phyloP scores from a whole-genome alignment of 192 early-diverging fungal genomes.

The Jimgerdemannia lactiflua region DNA sequence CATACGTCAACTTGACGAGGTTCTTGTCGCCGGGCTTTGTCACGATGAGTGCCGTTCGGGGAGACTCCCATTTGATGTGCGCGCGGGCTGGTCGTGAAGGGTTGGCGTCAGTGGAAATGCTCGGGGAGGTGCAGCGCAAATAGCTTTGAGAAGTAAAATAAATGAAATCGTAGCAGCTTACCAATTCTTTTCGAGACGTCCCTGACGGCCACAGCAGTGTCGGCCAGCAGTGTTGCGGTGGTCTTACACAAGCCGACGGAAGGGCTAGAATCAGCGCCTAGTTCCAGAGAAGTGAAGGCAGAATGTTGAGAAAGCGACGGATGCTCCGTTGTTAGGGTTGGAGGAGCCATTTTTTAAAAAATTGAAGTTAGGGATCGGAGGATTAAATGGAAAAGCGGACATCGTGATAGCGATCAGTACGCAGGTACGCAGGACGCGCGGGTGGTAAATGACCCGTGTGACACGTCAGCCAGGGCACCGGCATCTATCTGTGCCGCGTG shows the following conservation, averaged over 20 bases:
- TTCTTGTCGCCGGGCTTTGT: constrained; percentile 70
- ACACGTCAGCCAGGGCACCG: too few species aligned
- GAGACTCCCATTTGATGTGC: constrained; percentile 35
- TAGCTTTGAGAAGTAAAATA: neutral
- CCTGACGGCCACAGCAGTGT: neutral
- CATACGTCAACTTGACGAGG: constrained; percentile 63
- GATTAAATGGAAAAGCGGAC: too few species aligned
- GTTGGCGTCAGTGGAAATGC: neutral
- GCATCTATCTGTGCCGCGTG: too few species aligned
- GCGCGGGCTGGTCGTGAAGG: constrained; percentile 30
- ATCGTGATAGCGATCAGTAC: too few species aligned
- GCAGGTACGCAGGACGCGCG: too few species aligned
- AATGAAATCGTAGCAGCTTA: neutral
- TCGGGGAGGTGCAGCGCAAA: neutral
- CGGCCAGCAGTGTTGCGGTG: neutral
- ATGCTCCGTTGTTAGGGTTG: too few species aligned
- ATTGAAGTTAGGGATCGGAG: too few species aligned
- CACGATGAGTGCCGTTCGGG: constrained; percentile 66
- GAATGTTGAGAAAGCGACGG: too few species aligned
- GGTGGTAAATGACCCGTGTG: too few species aligned
- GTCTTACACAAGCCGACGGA: neutral
- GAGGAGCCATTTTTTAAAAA: too few species aligned
- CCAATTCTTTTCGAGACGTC: neutral
- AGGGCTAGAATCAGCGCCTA: too few species aligned
- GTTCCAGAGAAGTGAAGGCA: too few species aligned